Evolutionary conservation across 768 basidiomycete species (phyloP).

Genomic region (Rhodocollybia butyracea): DNA sequence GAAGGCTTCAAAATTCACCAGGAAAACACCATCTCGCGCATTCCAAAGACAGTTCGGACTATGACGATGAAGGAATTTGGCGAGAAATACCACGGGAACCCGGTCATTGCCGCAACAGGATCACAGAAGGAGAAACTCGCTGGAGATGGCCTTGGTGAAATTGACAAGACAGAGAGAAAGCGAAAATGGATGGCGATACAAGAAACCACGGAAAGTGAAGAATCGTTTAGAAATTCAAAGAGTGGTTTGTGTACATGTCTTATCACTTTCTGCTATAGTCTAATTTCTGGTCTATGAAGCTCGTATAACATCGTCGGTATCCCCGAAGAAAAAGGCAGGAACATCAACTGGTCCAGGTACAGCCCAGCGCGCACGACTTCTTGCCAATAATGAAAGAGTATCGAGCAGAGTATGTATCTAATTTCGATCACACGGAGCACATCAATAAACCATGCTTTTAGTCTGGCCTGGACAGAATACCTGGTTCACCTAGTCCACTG

Average conservation of each 20-base stretch:
- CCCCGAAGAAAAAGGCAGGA: conserved; percentile 52
- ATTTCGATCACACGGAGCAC: background rate
- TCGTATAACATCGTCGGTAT: conserved; percentile 37
- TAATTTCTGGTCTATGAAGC: conserved; percentile 26
- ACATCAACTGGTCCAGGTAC: conserved; percentile 53
- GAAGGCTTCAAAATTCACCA: conserved; percentile 74
- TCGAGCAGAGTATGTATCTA: conserved; percentile 34
- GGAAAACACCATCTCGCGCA: conserved; percentile 68
- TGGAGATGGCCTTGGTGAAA: conserved; percentile 48
- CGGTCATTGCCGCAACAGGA: conserved; percentile 68
- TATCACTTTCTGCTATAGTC: conserved; percentile 13
- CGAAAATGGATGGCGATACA: conserved; percentile 75
- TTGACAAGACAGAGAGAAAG: conserved; percentile 68
- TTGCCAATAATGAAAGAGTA: conserved; percentile 37
- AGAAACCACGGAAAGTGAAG: conserved; percentile 40
- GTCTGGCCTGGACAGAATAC: conserved; percentile 19
- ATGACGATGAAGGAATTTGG: conserved; percentile 79
- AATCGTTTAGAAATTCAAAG: conserved; percentile 50
- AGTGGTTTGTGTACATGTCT: conserved; percentile 41
- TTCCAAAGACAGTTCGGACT: conserved; percentile 69
- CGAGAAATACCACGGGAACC: conserved; percentile 72
- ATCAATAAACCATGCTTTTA: background rate
- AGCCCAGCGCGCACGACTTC: conserved; percentile 42
- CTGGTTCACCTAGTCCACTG: conserved; percentile 41
- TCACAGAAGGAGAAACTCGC: conserved; percentile 62